Evolutionary conservation across 2,329 filamentous ascomycete genomes (phyloP).

Genomic region (Alternaria longipes): DNA sequence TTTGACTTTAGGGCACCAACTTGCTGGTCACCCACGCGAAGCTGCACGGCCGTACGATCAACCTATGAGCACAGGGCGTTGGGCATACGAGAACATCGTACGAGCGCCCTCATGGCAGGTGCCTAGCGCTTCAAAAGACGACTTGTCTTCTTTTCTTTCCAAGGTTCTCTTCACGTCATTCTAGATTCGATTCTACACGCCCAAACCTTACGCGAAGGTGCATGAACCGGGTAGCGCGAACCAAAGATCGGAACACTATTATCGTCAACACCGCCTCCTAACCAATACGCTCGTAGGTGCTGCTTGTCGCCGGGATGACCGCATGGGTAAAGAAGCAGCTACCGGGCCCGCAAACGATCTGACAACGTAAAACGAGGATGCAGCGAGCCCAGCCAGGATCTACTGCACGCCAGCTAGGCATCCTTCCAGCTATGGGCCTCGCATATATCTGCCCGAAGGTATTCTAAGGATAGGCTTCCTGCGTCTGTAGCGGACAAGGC

Average conservation of each 20-base stretch:
- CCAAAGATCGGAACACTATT: slow-evolving; percentile 5
- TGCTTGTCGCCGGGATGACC: not conserved
- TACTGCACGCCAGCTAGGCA: not conserved
- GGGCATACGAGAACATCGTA: slow-evolving; percentile 10
- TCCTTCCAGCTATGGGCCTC: not conserved
- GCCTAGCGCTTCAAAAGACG: slow-evolving; percentile 1
- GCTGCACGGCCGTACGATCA: slow-evolving; percentile 16
- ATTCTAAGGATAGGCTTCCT: not conserved
- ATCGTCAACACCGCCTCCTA: slow-evolving; percentile 1
- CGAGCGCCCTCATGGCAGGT: not conserved
- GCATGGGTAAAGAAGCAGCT: not conserved
- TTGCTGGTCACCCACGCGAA: slow-evolving; percentile 8
- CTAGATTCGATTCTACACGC: not conserved
- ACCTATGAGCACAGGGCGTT: slow-evolving; percentile 13
- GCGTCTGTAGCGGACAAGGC: not conserved
- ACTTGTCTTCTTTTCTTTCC: slow-evolving; percentile 9
- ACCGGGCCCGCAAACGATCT: not conserved
- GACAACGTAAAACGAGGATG: not conserved
- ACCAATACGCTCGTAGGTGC: not conserved
- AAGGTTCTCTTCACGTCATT: not conserved
- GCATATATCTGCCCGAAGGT: not conserved
- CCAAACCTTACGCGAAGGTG: not conserved
- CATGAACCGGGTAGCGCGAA: slow-evolving; percentile 6
- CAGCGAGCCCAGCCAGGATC: not conserved
- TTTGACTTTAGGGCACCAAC: not conserved